These are phyloP conservation scores for Candida golubevii DNA, from an alignment of 805 yeast genomes.

Conservation along the genomic window DNA sequence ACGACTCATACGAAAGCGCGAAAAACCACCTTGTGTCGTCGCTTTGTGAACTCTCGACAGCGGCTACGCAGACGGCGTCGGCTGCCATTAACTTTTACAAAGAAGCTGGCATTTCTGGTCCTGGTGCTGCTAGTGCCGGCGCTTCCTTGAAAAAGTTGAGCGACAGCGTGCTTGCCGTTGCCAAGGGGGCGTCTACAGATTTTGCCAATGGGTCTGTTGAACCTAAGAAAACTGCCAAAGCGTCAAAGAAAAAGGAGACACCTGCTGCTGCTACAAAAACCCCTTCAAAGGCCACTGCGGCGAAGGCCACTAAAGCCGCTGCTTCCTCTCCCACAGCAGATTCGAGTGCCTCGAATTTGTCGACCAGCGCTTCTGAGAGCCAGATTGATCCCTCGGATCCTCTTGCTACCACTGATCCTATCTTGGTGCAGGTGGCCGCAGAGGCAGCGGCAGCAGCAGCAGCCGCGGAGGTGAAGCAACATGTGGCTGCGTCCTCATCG, in stretches of 20 bases:
- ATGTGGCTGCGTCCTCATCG: neutral
- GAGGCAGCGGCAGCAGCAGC: neutral
- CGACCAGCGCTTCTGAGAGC: neutral
- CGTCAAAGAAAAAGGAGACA: conserved; percentile 12
- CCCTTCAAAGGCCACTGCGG: neutral
- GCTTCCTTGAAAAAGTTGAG: conserved; percentile 36
- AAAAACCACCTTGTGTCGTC: conserved; percentile 58
- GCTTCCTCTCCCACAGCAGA: conserved; percentile 16
- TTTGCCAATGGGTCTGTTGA: conserved; percentile 16
- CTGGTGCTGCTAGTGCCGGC: conserved; percentile 25
- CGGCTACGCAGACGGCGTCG: conserved; percentile 80
- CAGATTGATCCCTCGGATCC: neutral
- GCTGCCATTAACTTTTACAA: conserved; percentile 77
- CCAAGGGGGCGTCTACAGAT: conserved; percentile 37
- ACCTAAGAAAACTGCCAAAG: conserved; percentile 10
- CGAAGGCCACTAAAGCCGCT: neutral
- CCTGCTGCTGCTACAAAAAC: conserved; percentile 5
- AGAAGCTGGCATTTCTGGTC: conserved; percentile 45
- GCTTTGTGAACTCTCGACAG: conserved; percentile 74
- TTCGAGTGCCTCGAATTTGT: neutral
- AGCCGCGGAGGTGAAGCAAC: neutral
- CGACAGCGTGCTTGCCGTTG: conserved; percentile 22
- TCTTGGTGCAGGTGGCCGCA: conserved; percentile 1
- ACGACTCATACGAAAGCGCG: conserved; percentile 13
- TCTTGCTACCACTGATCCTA: conserved; percentile 7